Percentiles rank a stretch among this genome's conserved stretches.
Evolutionary conservation across 2,329 filamentous ascomycete species (phyloP).

Genomic region (Chalara sp.): DNA sequence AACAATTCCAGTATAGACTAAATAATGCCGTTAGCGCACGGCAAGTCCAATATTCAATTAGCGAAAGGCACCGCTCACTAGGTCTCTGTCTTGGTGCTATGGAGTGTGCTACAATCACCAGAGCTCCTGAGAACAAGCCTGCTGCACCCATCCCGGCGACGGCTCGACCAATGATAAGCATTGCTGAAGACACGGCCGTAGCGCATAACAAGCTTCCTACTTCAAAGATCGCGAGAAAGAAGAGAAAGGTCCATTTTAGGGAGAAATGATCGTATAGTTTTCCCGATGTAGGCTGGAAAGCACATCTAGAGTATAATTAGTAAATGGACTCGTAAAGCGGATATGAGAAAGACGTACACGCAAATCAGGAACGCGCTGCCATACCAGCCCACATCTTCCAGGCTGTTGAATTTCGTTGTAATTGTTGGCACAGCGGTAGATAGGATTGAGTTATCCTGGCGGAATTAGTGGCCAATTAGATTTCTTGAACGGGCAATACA

Average conservation of each 20-base stretch:
- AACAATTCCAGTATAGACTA: slow-evolving; percentile 1
- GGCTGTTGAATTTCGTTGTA: no score
- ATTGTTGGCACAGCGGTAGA: no score
- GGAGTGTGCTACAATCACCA: slow-evolving; percentile 41
- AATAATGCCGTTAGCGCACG: neutral
- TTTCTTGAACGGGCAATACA: no score
- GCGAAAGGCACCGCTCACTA: slow-evolving; percentile 1
- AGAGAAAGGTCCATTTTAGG: neutral
- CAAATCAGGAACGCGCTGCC: no score
- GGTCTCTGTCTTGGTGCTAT: slow-evolving; percentile 11
- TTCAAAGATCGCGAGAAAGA: slow-evolving; percentile 42
- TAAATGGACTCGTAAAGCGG: no score
- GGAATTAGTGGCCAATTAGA: no score
- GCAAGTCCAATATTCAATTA: neutral
- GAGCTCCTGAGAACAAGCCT: slow-evolving; percentile 43
- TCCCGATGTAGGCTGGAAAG: no score
- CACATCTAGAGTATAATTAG: no score
- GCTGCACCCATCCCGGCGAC: slow-evolving; percentile 46
- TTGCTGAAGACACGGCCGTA: slow-evolving; percentile 38
- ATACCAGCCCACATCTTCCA: no score
- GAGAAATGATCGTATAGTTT: no score
- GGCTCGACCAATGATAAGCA: slow-evolving; percentile 48
- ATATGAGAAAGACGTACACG: no score
- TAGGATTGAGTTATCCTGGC: no score
- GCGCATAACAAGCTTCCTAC: slow-evolving; percentile 48